Percentiles rank a stretch among this genome's conserved stretches.
These are phyloP conservation scores for Ceriops decandra DNA, from an alignment of 345 rosid species.

Conservation along the genomic window DNA sequence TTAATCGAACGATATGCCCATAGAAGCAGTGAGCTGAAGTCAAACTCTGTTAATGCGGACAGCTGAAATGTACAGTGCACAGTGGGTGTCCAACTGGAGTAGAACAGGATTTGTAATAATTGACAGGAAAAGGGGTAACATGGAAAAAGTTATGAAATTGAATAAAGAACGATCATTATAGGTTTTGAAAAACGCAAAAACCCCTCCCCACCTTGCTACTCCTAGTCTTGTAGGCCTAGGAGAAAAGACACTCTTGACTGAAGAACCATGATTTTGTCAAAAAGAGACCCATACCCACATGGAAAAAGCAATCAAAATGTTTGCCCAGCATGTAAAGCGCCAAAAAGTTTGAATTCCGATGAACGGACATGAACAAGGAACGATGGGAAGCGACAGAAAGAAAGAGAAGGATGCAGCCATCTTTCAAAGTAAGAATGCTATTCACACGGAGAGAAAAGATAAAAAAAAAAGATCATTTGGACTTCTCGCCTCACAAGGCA, in stretches of 20 bases:
- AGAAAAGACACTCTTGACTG: constrained; percentile 2
- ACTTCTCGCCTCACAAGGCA: neutral
- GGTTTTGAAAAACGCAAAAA: neutral
- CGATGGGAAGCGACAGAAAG: neutral
- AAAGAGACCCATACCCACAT: constrained; percentile 19
- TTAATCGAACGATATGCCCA: too few relatives aligned
- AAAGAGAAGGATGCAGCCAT: neutral
- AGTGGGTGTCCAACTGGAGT: neutral
- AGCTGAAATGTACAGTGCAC: neutral
- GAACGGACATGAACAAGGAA: neutral
- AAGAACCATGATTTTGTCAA: constrained; percentile 15
- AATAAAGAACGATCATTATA: constrained; percentile 20
- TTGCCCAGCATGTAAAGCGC: constrained; percentile 17
- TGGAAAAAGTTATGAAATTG: constrained; percentile 16
- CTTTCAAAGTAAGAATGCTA: neutral
- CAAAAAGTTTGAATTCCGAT: constrained; percentile 13
- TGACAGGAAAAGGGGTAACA: constrained; percentile 6
- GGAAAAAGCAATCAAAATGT: constrained; percentile 25
- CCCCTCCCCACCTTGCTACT: neutral
- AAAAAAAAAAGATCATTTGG: neutral
- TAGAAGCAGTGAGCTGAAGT: too few relatives aligned
- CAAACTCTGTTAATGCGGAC: too few relatives aligned
- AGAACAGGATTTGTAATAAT: constrained; percentile 24
- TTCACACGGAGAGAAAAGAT: neutral
- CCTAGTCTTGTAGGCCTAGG: neutral